Conservation (phyloP, 2,329 filamentous ascomycete genomes). For the Diplocarpon rosae region DNA sequence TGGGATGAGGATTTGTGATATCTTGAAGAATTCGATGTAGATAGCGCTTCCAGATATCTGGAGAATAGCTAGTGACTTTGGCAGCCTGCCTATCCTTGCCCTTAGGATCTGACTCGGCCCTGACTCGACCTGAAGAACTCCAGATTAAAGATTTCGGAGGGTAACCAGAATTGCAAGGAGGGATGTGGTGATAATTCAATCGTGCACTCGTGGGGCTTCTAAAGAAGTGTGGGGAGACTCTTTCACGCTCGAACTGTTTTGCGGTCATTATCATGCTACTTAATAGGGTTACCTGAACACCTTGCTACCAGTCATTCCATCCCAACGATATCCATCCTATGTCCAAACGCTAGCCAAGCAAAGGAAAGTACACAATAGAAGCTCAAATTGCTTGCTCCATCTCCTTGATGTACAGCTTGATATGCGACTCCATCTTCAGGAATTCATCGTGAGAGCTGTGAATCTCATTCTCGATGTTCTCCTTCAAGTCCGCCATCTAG, state of each 20-base stretch:
- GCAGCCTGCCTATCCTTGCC: no score
- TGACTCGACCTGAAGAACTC: no score
- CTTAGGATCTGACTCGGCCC: no score
- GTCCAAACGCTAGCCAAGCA: constrained; percentile 2
- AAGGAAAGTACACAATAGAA: constrained; percentile 12
- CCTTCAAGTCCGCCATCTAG: constrained; percentile 94
- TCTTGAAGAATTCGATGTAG: no score
- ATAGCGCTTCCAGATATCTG: no score
- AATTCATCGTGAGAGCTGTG: constrained; percentile 88
- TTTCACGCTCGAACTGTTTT: neutral
- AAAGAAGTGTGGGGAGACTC: neutral
- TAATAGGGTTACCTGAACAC: constrained; percentile 27
- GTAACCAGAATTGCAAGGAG: no score
- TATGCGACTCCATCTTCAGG: constrained; percentile 93
- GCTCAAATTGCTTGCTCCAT: constrained; percentile 75
- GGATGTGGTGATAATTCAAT: no score
- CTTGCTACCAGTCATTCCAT: constrained; percentile 7
- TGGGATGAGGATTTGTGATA: constrained; percentile 23
- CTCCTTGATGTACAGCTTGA: constrained; percentile 95
- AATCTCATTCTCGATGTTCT: constrained; percentile 92
- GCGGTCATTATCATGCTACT: constrained; percentile 24
- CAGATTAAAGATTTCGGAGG: no score
- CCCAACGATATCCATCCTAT: neutral
- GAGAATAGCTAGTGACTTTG: no score
- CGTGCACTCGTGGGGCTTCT: no score